Evolutionary conservation across 345 rosid genomes (phyloP), one percentile per base, ranked within the genome.

Genomic region (Heritiera fomes): DNA sequence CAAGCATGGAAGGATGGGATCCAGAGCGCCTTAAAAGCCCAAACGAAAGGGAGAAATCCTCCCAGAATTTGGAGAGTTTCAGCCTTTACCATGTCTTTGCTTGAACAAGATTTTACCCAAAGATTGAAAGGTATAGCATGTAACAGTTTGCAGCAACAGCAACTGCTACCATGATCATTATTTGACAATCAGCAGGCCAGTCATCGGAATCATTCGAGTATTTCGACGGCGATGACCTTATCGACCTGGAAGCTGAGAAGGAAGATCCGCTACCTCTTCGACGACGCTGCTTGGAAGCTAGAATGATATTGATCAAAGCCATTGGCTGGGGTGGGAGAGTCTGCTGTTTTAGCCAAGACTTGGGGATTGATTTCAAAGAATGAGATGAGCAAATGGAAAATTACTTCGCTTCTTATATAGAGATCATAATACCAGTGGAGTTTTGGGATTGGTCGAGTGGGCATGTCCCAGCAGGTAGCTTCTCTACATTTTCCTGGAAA

Each of bases 281-380:
- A 38, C 8, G 64, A 3, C 34, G 76, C 0, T 6, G 34, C 18
- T 40, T 73, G 0, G 64, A 73, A 38, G 76, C 76, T 38, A 73
- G 45, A 8, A 73, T n/a, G 32, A 56, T 40, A 55, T 55, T 73
- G 76, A 73, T 73, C 45, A 73, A 55, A n/a, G 76, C 76, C 76
- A 73, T 73, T 23, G 3, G 15, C 1, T 3, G 64, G 64, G 15
- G 6, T 59, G 64, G 13, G 15, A 17, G 5, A 2, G 20, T 14
- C n/a, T 28, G 40, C 9, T 12, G 47, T 23, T 71, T 18, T 32
- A 55, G 47, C 49, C 32, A 18, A 18, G 63, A 34, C 30, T 55
- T 58, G 2, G 38, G 38, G 38, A 34, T 34, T 34, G 38, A 23
- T 23, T 23, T 23, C 10, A 6, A n/a, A 4, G 30, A n/a, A 7